phyloP scores from a whole-genome alignment of 1,139 yeast species.

The Kodamaea derodonti region DNA sequence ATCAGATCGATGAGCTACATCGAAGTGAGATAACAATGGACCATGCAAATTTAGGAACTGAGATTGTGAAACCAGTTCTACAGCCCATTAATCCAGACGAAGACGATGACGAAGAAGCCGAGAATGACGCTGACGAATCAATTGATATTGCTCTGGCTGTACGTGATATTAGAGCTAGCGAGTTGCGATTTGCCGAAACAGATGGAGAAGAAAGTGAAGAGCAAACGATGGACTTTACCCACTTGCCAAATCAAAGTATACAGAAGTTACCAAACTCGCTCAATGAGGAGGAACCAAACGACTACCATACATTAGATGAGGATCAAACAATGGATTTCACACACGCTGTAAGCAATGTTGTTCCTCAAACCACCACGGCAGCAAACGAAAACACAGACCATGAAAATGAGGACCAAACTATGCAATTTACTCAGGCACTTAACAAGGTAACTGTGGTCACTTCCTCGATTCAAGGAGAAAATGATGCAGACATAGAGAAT shows the following conservation, averaged over 20 bases:
- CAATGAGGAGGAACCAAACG: too few species aligned
- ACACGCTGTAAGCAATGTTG: background rate
- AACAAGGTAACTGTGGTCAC: too few species aligned
- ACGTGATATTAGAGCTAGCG: background rate
- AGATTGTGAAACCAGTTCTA: constrained; percentile 1
- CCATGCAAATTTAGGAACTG: background rate
- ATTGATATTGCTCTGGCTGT: background rate
- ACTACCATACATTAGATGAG: background rate
- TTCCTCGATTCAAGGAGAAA: too few species aligned
- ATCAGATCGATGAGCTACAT: too few species aligned
- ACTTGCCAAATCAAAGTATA: background rate
- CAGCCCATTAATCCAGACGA: constrained; percentile 5
- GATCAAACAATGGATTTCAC: constrained; percentile 5
- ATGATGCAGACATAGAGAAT: too few species aligned
- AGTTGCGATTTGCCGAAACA: background rate
- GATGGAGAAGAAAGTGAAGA: constrained; percentile 1
- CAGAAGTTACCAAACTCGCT: too few species aligned
- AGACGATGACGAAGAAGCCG: constrained; percentile 1
- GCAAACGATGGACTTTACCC: constrained; percentile 3
- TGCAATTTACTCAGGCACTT: background rate
- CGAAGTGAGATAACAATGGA: too few species aligned
- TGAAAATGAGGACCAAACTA: too few species aligned
- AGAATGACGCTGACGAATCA: background rate
- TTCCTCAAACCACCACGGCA: too few species aligned
- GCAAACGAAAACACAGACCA: too few species aligned